These are phyloP conservation scores for Ceraceosorus guamensis DNA, from an alignment of 1,284 basidiomycete genomes.

Conservation along the genomic window DNA sequence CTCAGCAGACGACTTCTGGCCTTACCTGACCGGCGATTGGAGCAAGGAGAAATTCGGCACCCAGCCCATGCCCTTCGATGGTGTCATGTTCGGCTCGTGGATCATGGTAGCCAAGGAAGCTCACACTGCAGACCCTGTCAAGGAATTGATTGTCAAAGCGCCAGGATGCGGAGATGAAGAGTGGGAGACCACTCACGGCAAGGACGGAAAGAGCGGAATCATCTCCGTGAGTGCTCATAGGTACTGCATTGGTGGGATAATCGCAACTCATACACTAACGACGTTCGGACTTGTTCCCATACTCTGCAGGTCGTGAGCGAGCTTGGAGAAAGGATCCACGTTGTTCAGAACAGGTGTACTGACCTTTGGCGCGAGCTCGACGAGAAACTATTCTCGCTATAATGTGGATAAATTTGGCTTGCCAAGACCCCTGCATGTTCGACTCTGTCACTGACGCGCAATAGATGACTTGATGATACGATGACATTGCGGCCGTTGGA, in stretches of 20 bases:
- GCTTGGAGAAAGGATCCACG: conserved; percentile 97
- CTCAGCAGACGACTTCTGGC: conserved; percentile 89
- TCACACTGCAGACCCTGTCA: conserved; percentile 85
- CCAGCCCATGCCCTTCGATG: conserved; percentile 98
- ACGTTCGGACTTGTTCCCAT: too few species aligned
- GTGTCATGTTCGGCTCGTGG: conserved; percentile 83
- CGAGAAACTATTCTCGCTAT: conserved; percentile 72
- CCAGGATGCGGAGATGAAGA: conserved; percentile 80
- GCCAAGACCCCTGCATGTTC: too few species aligned
- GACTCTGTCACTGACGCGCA: too few species aligned
- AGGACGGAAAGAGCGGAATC: conserved; percentile 81
- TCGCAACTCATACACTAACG: too few species aligned
- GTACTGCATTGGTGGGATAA: too few species aligned
- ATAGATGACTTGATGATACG: too few species aligned
- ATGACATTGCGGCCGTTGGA: too few species aligned
- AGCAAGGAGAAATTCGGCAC: conserved; percentile 69
- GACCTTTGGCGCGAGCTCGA: conserved; percentile 99
- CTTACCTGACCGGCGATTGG: conserved; percentile 95
- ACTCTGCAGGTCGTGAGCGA: conserved; percentile 62
- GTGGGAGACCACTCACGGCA: conserved; percentile 93
- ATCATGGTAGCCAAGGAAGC: conserved; percentile 99
- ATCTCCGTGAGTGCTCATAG: conserved; percentile 62
- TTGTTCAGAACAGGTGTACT: conserved; percentile 91
- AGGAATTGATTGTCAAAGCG: conserved; percentile 90
- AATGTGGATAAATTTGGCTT: too few species aligned